These are phyloP conservation scores for Scenedesmus sp. DNA, from an alignment of 163 green algal genomes.

Conservation along the genomic window DNA sequence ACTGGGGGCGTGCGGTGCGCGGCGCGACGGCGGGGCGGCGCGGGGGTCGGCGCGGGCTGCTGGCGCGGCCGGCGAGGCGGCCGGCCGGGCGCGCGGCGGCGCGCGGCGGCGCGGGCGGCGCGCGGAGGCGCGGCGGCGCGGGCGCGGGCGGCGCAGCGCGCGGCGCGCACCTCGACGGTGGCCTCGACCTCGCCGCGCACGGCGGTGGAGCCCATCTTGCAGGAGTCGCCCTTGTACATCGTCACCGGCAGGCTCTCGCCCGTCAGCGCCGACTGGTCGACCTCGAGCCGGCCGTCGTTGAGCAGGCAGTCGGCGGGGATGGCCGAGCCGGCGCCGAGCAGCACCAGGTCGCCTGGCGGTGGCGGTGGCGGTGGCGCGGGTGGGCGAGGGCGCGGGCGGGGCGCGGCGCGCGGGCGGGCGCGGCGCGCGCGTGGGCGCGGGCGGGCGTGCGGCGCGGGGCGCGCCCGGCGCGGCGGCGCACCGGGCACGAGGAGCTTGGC, in stretches of 20 bases:
- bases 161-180: conserved; percentile 59
- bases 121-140: too few species aligned
- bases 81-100: too few species aligned
- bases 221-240: conserved; percentile 56
- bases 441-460: too few species aligned
- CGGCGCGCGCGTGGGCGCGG: too few species aligned
- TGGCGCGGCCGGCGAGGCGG: too few species aligned
- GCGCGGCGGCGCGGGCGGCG: too few species aligned
- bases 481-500: conserved; percentile 79
- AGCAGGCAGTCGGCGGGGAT: conserved; percentile 84
- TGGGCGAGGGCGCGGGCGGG: too few species aligned
- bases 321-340: conserved; percentile 72
- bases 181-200: conserved; percentile 81
- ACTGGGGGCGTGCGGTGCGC: conserved; percentile 9
- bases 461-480: too few species aligned
- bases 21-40: too few species aligned
- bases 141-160: background rate
- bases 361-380: too few species aligned
- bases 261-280: conserved; percentile 73
- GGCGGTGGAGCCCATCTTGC: conserved; percentile 88
- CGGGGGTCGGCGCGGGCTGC: too few species aligned
- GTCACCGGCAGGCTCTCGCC: conserved; percentile 70
- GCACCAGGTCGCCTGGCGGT: conserved; percentile 86
- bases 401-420: too few species aligned
- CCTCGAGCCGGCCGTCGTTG: conserved; percentile 59